Evolutionary conservation across 2,329 filamentous ascomycete genomes (phyloP).

Genomic region (Trichoderma afroharzianum): DNA sequence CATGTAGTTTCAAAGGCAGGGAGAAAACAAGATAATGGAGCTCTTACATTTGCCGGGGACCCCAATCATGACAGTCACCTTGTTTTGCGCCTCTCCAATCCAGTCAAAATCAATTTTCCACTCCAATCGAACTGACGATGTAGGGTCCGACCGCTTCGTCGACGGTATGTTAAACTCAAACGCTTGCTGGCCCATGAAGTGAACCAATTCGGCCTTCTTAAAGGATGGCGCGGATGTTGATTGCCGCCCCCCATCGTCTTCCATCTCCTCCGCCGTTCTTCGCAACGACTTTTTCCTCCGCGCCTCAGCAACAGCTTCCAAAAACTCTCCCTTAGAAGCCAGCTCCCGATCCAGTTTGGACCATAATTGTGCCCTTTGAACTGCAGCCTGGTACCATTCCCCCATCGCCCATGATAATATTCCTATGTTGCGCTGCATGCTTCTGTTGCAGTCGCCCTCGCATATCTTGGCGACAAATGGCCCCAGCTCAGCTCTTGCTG

Average conservation of each 20-base stretch:
- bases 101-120: constrained; percentile 68
- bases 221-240: constrained; percentile 3
- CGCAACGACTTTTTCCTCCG: constrained; percentile 26
- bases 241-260: constrained; percentile 18
- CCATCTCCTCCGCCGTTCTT: constrained; percentile 24
- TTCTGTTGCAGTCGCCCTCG: constrained; percentile 38
- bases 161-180: constrained; percentile 43
- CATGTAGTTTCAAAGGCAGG: constrained; percentile 1
- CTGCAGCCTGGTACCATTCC: constrained; percentile 62
- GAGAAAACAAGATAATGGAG: background rate
- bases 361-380: constrained; percentile 62
- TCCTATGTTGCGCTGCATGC: constrained; percentile 53
- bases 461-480: constrained; percentile 47
- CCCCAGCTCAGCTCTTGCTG: constrained; percentile 56
- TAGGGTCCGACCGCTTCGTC: constrained; percentile 29
- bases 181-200: constrained; percentile 51
- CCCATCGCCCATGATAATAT: constrained; percentile 64
- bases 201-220: constrained; percentile 44
- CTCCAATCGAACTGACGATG: constrained; percentile 49
- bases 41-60: constrained; percentile 62
- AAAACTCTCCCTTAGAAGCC: constrained; percentile 29
- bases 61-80: constrained; percentile 51
- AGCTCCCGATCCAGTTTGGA: constrained; percentile 49
- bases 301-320: constrained; percentile 23
- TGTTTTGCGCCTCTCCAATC: constrained; percentile 66